Evolutionary conservation across 1,139 yeast species (phyloP).

Genomic region (Geotrichum fermentans): DNA sequence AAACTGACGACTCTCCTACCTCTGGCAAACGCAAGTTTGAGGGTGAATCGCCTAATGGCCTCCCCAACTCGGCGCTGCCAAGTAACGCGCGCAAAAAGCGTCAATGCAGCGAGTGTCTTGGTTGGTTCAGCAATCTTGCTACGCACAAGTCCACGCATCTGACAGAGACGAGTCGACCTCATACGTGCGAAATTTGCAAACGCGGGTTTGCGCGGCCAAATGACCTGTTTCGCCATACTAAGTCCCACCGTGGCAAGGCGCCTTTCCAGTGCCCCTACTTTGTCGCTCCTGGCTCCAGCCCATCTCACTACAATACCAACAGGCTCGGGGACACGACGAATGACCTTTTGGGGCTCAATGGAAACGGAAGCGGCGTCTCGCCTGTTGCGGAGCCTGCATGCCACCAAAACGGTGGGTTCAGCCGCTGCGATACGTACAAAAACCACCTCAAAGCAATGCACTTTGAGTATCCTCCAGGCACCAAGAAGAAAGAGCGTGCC

Average conservation of each 20-base stretch:
- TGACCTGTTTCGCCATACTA: constrained; percentile 76
- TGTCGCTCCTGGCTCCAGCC: constrained; percentile 9
- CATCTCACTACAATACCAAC: constrained; percentile 5
- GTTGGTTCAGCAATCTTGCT: constrained; percentile 72
- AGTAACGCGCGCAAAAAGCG: constrained; percentile 52
- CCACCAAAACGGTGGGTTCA: constrained; percentile 77
- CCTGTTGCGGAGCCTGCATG: constrained; percentile 38
- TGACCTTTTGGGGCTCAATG: not conserved
- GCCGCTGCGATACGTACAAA: constrained; percentile 86
- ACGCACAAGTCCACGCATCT: constrained; percentile 82
- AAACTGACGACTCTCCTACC: not conserved
- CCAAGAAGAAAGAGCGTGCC: constrained; percentile 69
- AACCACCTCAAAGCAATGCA: constrained; percentile 87
- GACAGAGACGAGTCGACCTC: constrained; percentile 43
- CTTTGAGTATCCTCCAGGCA: constrained; percentile 83
- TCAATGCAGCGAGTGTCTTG: constrained; percentile 77
- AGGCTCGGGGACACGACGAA: not conserved
- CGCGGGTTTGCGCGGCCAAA: constrained; percentile 87
- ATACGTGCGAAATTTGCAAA: constrained; percentile 67
- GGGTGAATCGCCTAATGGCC: not conserved
- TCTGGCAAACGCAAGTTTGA: not conserved
- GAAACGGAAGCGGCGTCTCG: not conserved
- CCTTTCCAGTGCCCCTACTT: constrained; percentile 37
- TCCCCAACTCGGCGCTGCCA: too few relatives aligned
- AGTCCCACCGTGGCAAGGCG: constrained; percentile 53